Percentiles rank a stretch among this genome's conserved stretches.
These are phyloP conservation scores for Aspergillus steynii DNA, from an alignment of 495 filamentous ascomycete species.

Conservation along the genomic window DNA sequence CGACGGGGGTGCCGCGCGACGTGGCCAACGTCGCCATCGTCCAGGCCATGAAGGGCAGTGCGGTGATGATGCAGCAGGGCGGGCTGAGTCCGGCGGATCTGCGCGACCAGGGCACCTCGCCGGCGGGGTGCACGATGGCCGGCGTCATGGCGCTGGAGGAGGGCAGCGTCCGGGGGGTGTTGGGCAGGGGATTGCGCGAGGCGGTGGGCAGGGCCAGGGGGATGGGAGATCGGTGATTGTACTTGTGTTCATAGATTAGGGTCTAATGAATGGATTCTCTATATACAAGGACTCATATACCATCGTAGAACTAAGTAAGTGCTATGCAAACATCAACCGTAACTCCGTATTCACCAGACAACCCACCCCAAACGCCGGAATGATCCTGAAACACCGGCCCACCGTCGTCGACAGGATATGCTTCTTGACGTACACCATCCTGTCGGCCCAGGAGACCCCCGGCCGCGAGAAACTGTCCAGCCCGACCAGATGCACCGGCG, in stretches of 20 bases:
- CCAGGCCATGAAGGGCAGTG: constrained; percentile 40
- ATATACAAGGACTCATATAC: too few relatives aligned
- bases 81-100: constrained; percentile 41
- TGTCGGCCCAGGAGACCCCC: constrained; percentile 19
- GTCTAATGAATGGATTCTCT: too few relatives aligned
- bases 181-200: constrained; percentile 42
- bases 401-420: constrained; percentile 31
- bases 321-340: constrained; percentile 23
- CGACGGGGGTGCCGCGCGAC: constrained; percentile 42
- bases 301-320: too few relatives aligned
- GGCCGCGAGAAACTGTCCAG: constrained; percentile 37
- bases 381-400: constrained; percentile 31
- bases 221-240: constrained; percentile 22
- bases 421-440: constrained; percentile 23
- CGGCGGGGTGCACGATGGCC: constrained; percentile 47
- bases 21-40: constrained; percentile 19
- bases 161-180: constrained; percentile 37
- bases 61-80: constrained; percentile 37
- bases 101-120: constrained; percentile 42
- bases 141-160: constrained; percentile 48
- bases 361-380: constrained; percentile 41
- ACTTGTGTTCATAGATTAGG: too few relatives aligned
- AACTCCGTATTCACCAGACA: constrained; percentile 33
- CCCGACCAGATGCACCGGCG: constrained; percentile 36
- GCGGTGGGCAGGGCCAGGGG: constrained; percentile 43